phyloP scores from a whole-genome alignment of 371 early-diverging fungal genomes.

The Capniomyces stellatus region DNA sequence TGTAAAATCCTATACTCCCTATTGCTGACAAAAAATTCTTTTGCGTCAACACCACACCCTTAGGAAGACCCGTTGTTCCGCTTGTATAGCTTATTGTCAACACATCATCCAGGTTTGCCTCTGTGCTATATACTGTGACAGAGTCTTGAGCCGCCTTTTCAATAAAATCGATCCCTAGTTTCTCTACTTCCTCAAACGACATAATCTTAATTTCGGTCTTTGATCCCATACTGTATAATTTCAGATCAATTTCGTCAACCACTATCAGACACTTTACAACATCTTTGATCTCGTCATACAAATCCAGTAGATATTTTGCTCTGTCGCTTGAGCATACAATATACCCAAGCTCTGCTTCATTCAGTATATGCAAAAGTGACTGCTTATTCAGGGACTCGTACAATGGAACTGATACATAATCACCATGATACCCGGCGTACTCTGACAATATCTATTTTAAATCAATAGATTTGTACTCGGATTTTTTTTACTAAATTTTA shows the following conservation, averaged over 20 bases:
- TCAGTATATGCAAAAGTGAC: slow-evolving; percentile 41
- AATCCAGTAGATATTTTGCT: slow-evolving; percentile 38
- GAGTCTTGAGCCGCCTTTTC: slow-evolving; percentile 1
- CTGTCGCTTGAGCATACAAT: slow-evolving; percentile 49
- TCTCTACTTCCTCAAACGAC: slow-evolving; percentile 36
- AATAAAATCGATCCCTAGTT: slow-evolving; percentile 22
- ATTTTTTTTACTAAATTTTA: no score
- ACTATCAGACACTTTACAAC: slow-evolving; percentile 51
- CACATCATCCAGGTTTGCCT: slow-evolving; percentile 35
- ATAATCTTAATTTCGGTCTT: slow-evolving; percentile 13
- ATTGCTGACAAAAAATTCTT: slow-evolving; percentile 39
- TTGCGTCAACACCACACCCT: slow-evolving; percentile 73
- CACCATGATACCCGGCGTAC: background rate
- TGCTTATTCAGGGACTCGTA: slow-evolving; percentile 90
- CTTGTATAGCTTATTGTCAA: slow-evolving; percentile 92
- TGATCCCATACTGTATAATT: slow-evolving; percentile 14
- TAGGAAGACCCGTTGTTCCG: slow-evolving; percentile 71
- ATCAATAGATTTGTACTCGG: no score
- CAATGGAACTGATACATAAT: slow-evolving; percentile 52
- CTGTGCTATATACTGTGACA: slow-evolving; percentile 5
- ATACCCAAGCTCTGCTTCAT: slow-evolving; percentile 51
- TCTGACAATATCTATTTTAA: slow-evolving; percentile 8
- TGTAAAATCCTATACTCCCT: background rate
- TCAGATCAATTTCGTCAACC: slow-evolving; percentile 39
- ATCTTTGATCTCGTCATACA: slow-evolving; percentile 31